Evolutionary conservation across 257 asterid species (phyloP).

Genomic region (Solanum etuberosum): DNA sequence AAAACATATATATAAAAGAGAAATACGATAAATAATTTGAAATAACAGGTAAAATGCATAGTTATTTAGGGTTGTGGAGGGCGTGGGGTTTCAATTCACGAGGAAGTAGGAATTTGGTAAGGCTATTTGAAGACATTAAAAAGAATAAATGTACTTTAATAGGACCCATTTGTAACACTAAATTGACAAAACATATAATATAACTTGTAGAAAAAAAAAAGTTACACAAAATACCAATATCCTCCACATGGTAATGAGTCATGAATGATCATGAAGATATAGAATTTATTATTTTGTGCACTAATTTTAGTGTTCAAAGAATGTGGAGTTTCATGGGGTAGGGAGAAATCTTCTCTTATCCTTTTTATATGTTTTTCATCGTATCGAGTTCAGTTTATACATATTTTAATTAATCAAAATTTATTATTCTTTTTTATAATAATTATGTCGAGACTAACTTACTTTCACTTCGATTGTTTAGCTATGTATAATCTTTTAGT

Average conservation of each 20-base stretch:
- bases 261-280: conserved; percentile 9
- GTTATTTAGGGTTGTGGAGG: not conserved
- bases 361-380: not conserved
- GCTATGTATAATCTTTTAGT: not conserved
- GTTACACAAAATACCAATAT: not conserved
- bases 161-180: conserved; percentile 4
- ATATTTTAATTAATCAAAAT: not conserved
- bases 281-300: not conserved
- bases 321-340: not conserved
- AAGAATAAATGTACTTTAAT: not conserved
- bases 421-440: not conserved
- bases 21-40: too few relatives aligned
- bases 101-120: not conserved
- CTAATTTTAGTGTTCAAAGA: not conserved
- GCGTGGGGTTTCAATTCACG: not conserved
- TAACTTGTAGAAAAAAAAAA: not conserved
- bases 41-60: not conserved
- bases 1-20: rapidly evolving
- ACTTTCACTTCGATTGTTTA: rapidly evolving
- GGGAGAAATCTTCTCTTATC: not conserved
- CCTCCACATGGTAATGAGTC: conserved; percentile 16
- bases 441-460: not conserved
- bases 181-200: conserved; percentile 7
- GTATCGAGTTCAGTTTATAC: not conserved
- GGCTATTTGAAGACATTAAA: not conserved